Evolutionary conservation across 306 rosid species (phyloP), one percentile per base, ranked within the genome.

Genomic region (Ormosia semicastrata): DNA sequence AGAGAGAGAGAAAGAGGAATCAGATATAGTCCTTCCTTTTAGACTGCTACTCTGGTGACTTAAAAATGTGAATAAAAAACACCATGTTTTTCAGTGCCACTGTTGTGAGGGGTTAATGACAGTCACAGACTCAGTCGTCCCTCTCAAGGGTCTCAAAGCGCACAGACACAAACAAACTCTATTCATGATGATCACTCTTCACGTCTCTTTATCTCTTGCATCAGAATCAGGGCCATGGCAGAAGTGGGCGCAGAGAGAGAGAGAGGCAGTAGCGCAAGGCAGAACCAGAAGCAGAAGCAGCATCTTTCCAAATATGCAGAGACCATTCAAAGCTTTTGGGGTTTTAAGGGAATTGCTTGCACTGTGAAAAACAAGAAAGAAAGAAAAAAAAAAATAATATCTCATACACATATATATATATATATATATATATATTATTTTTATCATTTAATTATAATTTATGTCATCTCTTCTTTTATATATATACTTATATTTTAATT

Each of bases 61-160:
- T 77, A 87, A 89, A 86, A 92, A 88, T 91, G 88, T 77, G 78
- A 88, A 82, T 80, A 39, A 79, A 88, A 85, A 85, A 70, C 53
- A 52, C 52, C 98, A 92, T 92, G 93, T 81, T 92, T 92, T 94
- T 94, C 98, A 92, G 98, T 91, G 97, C 96, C 98, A 88, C 75
- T 50, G 88, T 80, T 81, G 86, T n/a, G 74, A 80, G 84, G 78
- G 77, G 88, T 85, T 86, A 86, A 90, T 90, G 91, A 87, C 91
- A 89, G 85, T 33, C 75, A 85, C 86, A 85, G 85, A 39, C 72
- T 82, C 97, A 90, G 73, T 85, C 84, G 96, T 93, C 94, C 13
- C 92, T 90, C 85, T 90, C 98, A 86, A 84, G 40, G 73, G 56
- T 41, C 50, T 54, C 60, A 81, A 69, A 57, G 66, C 66, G 34